Base-by-base conservation (phyloP, 2,329 filamentous ascomycete genomes). In the Fusarium pseudograminearum region DNA sequence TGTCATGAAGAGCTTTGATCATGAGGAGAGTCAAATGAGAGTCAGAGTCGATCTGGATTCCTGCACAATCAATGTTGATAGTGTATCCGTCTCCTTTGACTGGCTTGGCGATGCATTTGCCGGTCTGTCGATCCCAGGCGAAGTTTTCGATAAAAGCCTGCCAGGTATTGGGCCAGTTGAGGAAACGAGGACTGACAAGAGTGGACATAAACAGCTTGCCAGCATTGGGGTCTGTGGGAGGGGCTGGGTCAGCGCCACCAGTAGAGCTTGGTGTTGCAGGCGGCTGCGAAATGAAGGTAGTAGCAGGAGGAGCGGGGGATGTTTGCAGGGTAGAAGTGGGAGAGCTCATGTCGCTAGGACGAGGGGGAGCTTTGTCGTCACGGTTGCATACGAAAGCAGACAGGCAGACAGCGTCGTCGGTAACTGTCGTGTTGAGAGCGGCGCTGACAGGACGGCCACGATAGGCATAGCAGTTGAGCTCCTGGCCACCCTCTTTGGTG, bases 381-480 rank as follows among this genome's bases (percentile, higher is more conserved):
- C 77, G 74, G 51, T 82, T 82, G 73, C 80, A 82, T 61, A 82
- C 78, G 69, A 82, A 82, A 5, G 80, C 80, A 40, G 79, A 79
- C 73, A 79, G 76, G 66, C 80, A 82, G 54, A 80, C 74, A 11
- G 80, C 77, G 47, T 81, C 76, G 31, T 77, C 56, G 30, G 75
- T 81, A 62, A 76, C 67, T 22, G 80, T 82, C 69, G 77, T 78
- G 73, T 82, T 81, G 70, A 79, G 70, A 52, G 79, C 79, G 11
- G 75, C 71, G 53, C 80, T 81, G 54, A 82, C 68, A 6, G 79
- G 79, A 10, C 78, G 79, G 38, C 79, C 80, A 57, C 79, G 80
- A 55, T 82, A 82, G 22, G 80, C 80, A 77, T 79, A 82, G 72
- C 80, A 82, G 61, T 76, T 80, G 57, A 82, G 76, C 41, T 78